Evolutionary conservation across 768 basidiomycete species (phyloP).

Genomic region (Suillus subalutaceus): DNA sequence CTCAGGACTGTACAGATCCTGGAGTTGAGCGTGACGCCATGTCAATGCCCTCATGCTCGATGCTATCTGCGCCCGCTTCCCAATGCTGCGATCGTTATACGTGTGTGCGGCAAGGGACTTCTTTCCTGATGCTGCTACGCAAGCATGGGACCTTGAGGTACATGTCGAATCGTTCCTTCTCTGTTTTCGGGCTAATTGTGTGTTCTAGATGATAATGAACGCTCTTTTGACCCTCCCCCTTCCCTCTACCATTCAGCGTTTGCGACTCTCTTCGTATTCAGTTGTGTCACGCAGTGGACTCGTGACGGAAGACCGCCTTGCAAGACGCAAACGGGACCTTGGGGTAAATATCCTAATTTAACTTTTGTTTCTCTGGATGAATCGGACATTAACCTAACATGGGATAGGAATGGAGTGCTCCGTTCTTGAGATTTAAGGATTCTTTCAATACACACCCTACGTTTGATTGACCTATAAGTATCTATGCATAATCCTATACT

Average conservation of each 20-base stretch:
- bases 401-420: neutral
- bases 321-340: slow-evolving; percentile 2
- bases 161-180: neutral
- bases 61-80: slow-evolving; percentile 8
- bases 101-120: neutral
- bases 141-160: slow-evolving; percentile 8
- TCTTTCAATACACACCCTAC: no score
- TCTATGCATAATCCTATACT: neutral
- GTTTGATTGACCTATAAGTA: neutral
- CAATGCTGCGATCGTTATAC: slow-evolving; percentile 7
- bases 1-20: slow-evolving; percentile 3
- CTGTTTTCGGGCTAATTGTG: neutral
- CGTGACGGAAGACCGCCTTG: neutral
- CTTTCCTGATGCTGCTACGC: neutral
- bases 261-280: slow-evolving; percentile 1
- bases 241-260: slow-evolving; percentile 10
- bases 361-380: slow-evolving; percentile 9
- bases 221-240: slow-evolving; percentile 1
- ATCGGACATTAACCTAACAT: slow-evolving; percentile 8
- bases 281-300: neutral
- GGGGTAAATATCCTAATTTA: slow-evolving; percentile 7
- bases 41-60: slow-evolving; percentile 7
- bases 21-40: slow-evolving; percentile 7
- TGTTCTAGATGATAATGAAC: slow-evolving; percentile 8
- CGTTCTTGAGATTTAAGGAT: neutral